These are phyloP conservation scores for Massariosphaeria phaeospora DNA, from an alignment of 495 filamentous ascomycete species.

Conservation along the genomic window DNA sequence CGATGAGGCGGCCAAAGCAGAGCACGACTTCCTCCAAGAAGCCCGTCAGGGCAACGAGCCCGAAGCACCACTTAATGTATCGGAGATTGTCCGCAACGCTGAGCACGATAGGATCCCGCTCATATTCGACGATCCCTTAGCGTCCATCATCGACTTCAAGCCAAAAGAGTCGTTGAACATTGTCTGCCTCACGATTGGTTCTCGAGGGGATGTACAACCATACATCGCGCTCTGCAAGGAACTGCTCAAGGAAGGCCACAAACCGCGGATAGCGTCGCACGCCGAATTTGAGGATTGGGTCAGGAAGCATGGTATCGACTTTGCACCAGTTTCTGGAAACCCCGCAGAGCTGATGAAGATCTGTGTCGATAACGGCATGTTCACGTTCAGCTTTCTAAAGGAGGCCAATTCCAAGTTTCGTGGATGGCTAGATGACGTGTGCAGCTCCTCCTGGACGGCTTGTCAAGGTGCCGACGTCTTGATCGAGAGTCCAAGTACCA, in stretches of 20 bases:
- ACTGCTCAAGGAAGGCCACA: slow-evolving; percentile 80
- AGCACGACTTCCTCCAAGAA: slow-evolving; percentile 75
- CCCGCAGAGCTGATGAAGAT: slow-evolving; percentile 92
- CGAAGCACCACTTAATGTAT: slow-evolving; percentile 4
- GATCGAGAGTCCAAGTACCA: slow-evolving; percentile 93
- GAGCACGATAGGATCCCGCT: slow-evolving; percentile 45
- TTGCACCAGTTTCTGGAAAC: slow-evolving; percentile 80
- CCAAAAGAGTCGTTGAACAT: slow-evolving; percentile 75
- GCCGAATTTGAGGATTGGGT: slow-evolving; percentile 86
- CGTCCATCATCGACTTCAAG: slow-evolving; percentile 93
- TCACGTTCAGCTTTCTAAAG: slow-evolving; percentile 83
- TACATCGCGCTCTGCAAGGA: slow-evolving; percentile 96
- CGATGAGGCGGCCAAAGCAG: slow-evolving; percentile 71
- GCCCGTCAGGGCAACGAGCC: slow-evolving; percentile 51
- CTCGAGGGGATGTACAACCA: slow-evolving; percentile 91
- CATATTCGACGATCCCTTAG: slow-evolving; percentile 84
- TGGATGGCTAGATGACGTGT: slow-evolving; percentile 85
- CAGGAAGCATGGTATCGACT: slow-evolving; percentile 85
- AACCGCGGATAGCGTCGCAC: slow-evolving; percentile 85
- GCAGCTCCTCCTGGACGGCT: slow-evolving; percentile 75
- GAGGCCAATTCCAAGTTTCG: slow-evolving; percentile 87
- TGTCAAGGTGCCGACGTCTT: slow-evolving; percentile 86
- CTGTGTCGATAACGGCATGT: slow-evolving; percentile 96
- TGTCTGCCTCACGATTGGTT: slow-evolving; percentile 93
- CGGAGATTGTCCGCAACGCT: slow-evolving; percentile 23